Evolutionary conservation across 2,329 filamentous ascomycete genomes (phyloP).

Genomic region (Scedosporium aurantiacum): DNA sequence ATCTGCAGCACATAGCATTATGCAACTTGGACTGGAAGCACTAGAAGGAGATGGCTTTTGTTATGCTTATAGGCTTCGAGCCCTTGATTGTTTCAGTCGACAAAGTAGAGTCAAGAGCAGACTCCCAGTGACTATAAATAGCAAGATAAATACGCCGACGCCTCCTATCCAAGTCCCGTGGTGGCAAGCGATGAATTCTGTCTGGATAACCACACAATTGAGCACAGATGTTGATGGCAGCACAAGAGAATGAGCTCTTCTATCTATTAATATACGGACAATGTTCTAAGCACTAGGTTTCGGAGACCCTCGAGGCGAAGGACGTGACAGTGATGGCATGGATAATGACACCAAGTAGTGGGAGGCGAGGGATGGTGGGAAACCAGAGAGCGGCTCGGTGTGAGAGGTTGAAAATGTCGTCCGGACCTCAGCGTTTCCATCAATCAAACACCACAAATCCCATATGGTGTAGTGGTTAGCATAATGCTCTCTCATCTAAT

Average conservation of each 20-base stretch:
- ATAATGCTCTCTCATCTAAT: no score
- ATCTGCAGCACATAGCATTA: no score
- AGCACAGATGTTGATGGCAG: constrained; percentile 50
- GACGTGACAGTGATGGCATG: constrained; percentile 34
- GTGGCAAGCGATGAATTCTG: constrained; percentile 44
- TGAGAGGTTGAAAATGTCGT: constrained; percentile 24
- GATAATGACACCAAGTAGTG: constrained; percentile 41
- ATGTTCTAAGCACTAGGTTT: constrained; percentile 52
- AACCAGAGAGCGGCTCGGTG: no score
- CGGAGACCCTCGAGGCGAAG: background rate
- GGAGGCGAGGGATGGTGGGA: no score
- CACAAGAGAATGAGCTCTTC: constrained; percentile 57
- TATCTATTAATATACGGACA: constrained; percentile 56
- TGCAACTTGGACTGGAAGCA: constrained; percentile 49
- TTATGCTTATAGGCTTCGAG: constrained; percentile 35
- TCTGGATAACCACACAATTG: constrained; percentile 60
- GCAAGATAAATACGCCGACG: constrained; percentile 29
- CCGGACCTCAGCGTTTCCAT: background rate
- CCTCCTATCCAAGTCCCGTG: constrained; percentile 27
- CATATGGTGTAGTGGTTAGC: no score
- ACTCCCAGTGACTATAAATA: background rate
- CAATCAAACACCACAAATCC: background rate
- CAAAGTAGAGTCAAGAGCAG: background rate
- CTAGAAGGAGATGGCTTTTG: constrained; percentile 42
- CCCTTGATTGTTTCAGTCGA: background rate